Percentiles rank a stretch among this genome's conserved stretches.
Conservation (phyloP, 2,329 filamentous ascomycete species). For the Diplodia corticola region DNA sequence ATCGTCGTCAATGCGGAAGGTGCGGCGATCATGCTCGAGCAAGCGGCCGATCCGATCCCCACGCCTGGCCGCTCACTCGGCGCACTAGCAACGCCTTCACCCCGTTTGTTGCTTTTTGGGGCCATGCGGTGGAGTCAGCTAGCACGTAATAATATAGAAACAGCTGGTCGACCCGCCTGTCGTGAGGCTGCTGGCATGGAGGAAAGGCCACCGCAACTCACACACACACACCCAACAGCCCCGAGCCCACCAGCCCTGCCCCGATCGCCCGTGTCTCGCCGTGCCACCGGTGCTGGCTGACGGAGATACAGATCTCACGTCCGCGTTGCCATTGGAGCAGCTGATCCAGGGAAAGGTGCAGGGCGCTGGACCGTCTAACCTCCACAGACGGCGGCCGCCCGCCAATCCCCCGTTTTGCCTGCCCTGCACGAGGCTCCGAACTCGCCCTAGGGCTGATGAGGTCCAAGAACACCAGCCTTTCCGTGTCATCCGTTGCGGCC, state of each 20-base stretch:
- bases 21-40: constrained; percentile 16
- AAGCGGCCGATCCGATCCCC: constrained; percentile 17
- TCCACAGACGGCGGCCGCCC: background rate
- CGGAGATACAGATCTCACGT: constrained; percentile 9
- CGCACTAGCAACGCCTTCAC: background rate
- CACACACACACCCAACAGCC: background rate
- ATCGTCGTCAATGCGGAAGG: constrained; percentile 10
- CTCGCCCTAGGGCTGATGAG: constrained; percentile 14
- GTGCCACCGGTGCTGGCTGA: background rate
- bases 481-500: background rate
- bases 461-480: background rate
- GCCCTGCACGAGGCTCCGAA: background rate
- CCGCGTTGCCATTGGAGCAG: background rate
- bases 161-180: background rate
- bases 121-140: constrained; percentile 1
- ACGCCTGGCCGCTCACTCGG: background rate
- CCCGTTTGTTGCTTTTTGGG: constrained; percentile 7
- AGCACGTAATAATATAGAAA: background rate
- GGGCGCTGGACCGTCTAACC: background rate
- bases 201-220: background rate
- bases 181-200: background rate
- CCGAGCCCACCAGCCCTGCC: background rate
- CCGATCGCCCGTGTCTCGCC: constrained; percentile 7
- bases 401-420: background rate
- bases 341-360: background rate